A percentile compares a stretch with the other conserved stretches of the same genome.
phyloP scores from a whole-genome alignment of 2,329 filamentous ascomycete genomes.

The Diatrype stigma region DNA sequence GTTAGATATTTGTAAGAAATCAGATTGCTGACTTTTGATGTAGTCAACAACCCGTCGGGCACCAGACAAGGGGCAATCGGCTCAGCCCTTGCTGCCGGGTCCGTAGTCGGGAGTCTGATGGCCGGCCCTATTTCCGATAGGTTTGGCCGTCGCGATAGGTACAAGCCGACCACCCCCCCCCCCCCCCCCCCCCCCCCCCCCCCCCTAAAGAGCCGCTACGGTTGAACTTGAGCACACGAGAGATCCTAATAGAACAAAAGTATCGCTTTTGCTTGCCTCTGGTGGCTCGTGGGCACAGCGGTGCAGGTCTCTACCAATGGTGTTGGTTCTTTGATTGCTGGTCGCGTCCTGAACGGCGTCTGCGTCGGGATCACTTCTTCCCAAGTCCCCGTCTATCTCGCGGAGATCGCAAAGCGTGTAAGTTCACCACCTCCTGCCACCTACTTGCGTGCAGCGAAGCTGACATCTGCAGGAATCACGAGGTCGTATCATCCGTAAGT shows the following conservation, averaged over 20 bases:
- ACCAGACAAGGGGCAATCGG: slow-evolving; percentile 49
- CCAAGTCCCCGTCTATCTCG: slow-evolving; percentile 65
- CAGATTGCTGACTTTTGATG: no score
- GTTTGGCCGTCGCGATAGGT: slow-evolving; percentile 38
- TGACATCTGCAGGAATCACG: slow-evolving; percentile 36
- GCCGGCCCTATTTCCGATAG: slow-evolving; percentile 48
- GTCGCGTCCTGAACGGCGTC: slow-evolving; percentile 59
- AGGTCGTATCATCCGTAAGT: slow-evolving; percentile 56
- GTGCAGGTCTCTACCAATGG: slow-evolving; percentile 57
- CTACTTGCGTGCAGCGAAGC: not conserved
- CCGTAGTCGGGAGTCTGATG: slow-evolving; percentile 44
- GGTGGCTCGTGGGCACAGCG: slow-evolving; percentile 55
- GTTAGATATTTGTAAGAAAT: no score
- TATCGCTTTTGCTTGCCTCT: slow-evolving; percentile 41
- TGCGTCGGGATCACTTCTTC: slow-evolving; percentile 64
- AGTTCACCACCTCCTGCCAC: slow-evolving; percentile 4
- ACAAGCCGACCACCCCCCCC: not conserved
- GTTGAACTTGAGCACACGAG: no score
- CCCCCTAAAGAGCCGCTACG: no score
- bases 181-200: no score
- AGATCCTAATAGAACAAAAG: slow-evolving; percentile 14
- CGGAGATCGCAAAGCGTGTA: slow-evolving; percentile 54
- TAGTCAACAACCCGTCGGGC: slow-evolving; percentile 41
- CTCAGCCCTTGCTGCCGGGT: slow-evolving; percentile 48
- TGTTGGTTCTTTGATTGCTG: slow-evolving; percentile 49